phyloP scores from a whole-genome alignment of 2,329 filamentous ascomycete genomes.

The Pleomassaria siparia region DNA sequence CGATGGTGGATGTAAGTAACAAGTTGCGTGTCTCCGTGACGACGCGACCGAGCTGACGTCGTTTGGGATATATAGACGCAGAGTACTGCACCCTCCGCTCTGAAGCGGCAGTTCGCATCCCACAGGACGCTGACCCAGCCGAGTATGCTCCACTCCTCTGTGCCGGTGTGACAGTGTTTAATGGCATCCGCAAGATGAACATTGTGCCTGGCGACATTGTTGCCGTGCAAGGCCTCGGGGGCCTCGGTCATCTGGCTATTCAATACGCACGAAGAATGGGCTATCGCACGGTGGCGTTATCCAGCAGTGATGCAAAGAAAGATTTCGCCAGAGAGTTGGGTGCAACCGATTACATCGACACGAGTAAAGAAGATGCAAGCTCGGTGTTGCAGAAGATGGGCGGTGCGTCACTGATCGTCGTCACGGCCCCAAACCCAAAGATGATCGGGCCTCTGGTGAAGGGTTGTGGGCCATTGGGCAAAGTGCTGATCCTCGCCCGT shows the following conservation, averaged over 20 bases:
- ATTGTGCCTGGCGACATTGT: conserved; percentile 50
- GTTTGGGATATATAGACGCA: conserved; percentile 46
- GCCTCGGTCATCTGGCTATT: conserved; percentile 55
- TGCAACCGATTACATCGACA: conserved; percentile 59
- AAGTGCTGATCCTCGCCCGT: conserved; percentile 61
- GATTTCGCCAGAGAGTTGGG: conserved; percentile 57
- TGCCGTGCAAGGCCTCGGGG: conserved; percentile 56
- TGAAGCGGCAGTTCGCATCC: conserved; percentile 61
- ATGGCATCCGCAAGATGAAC: conserved; percentile 53
- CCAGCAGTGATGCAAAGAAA: conserved; percentile 54
- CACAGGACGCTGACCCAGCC: conserved; percentile 49
- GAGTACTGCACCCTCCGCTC: conserved; percentile 63
- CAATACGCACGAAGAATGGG: conserved; percentile 57
- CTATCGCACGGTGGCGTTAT: conserved; percentile 55
- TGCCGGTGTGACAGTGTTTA: conserved; percentile 56
- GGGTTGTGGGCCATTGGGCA: conserved; percentile 59
- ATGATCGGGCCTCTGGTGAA: conserved; percentile 56
- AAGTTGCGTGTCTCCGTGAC: background rate
- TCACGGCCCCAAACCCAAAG: conserved; percentile 63
- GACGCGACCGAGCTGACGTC: background rate
- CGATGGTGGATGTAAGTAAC: conserved; percentile 64
- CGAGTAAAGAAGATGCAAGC: conserved; percentile 53
- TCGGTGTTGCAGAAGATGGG: conserved; percentile 59
- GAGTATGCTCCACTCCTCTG: conserved; percentile 50
- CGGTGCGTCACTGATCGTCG: conserved; percentile 62